These are phyloP conservation scores for Mrakia blollopis DNA, from an alignment of 768 basidiomycete genomes.

Conservation along the genomic window DNA sequence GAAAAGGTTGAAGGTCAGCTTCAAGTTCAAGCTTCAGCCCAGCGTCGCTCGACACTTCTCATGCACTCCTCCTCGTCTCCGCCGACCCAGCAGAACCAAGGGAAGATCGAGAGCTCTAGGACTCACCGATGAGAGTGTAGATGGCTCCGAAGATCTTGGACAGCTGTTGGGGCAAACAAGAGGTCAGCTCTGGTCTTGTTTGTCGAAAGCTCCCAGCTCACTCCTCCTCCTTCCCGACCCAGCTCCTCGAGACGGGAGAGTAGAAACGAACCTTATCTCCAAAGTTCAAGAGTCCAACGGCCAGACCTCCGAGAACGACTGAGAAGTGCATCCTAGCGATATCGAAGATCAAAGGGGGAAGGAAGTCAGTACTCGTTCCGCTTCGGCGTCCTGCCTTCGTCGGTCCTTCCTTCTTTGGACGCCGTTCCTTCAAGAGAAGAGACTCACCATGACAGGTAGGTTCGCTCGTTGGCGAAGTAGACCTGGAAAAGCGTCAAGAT, in stretches of 20 bases:
- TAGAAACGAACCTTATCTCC: constrained; percentile 71
- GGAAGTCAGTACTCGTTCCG: constrained; percentile 1
- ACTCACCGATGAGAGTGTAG: constrained; percentile 31
- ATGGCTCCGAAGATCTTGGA: constrained; percentile 34
- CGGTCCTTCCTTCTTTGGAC: too few species aligned
- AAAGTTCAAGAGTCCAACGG: constrained; percentile 94
- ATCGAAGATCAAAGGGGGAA: neutral
- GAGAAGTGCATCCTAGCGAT: constrained; percentile 53
- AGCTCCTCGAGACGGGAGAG: too few species aligned
- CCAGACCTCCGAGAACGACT: constrained; percentile 91
- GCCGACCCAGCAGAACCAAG: too few species aligned
- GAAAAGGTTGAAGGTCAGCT: constrained; percentile 29
- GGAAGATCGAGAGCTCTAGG: neutral
- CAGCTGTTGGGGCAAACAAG: neutral
- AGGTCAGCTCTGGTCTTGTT: neutral
- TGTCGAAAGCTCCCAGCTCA: neutral
- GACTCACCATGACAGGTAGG: constrained; percentile 96
- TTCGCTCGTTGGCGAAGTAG: constrained; percentile 46
- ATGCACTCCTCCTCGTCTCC: neutral
- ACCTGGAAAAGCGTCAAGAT: constrained; percentile 34
- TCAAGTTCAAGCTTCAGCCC: neutral
- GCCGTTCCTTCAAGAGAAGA: neutral
- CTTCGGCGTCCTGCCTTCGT: neutral
- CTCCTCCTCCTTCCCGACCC: neutral
- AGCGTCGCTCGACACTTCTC: neutral